phyloP scores from a whole-genome alignment of 148 eudicot genomes.

The Simmondsia chinensis region DNA sequence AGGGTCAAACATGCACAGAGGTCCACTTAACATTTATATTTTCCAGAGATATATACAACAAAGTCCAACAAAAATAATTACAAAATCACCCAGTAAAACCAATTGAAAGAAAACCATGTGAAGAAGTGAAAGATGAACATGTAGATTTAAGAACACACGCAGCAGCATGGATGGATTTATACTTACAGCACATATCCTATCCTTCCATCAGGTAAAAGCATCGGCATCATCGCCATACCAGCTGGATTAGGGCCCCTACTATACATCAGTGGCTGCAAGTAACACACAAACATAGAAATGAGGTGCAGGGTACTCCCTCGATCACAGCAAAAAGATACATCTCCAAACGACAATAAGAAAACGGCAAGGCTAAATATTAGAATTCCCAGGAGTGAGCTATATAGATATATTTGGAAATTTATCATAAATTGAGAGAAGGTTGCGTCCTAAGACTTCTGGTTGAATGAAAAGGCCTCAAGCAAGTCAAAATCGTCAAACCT shows the following conservation, averaged over 20 bases:
- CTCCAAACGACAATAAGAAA: background rate
- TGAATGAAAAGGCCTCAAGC: background rate
- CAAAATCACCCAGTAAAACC: background rate
- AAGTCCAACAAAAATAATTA: background rate
- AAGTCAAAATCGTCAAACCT: background rate
- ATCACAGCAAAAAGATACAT: background rate
- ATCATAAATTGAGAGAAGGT: too few relatives aligned
- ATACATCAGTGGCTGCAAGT: slow-evolving; percentile 67
- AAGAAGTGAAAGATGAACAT: background rate
- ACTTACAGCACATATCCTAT: slow-evolving; percentile 95
- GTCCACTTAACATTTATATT: background rate
- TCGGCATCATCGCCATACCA: slow-evolving; percentile 97
- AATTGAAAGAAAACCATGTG: background rate
- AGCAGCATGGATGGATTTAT: background rate
- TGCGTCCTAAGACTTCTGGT: too few relatives aligned
- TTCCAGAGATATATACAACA: too few relatives aligned
- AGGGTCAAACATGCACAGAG: background rate
- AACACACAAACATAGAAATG: background rate
- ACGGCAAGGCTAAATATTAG: too few relatives aligned
- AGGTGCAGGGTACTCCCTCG: background rate
- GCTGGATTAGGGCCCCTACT: slow-evolving; percentile 60
- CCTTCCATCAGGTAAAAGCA: slow-evolving; percentile 95
- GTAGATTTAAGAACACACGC: background rate
- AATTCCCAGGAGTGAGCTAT: too few relatives aligned
- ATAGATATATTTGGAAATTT: too few relatives aligned